Conservation (phyloP, 1,139 yeast genomes). For the Protomyces macrosporus region DNA sequence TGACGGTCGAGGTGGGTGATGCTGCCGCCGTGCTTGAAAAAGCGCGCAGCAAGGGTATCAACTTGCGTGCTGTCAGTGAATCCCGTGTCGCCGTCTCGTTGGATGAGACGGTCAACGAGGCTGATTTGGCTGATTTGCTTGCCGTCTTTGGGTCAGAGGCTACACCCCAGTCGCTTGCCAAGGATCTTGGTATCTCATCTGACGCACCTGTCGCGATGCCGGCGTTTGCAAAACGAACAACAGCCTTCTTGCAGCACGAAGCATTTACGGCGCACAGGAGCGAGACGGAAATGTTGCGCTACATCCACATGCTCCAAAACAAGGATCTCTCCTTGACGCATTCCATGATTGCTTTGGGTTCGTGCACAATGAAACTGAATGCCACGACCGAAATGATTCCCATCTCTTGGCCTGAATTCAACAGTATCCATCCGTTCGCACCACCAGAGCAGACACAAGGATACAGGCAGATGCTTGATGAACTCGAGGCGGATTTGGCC, state of each 20-base stretch:
- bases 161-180: conserved; percentile 34
- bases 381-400: conserved; percentile 94
- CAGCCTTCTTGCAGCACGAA: conserved; percentile 59
- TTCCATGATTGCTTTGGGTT: conserved; percentile 95
- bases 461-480: conserved; percentile 64
- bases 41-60: conserved; percentile 65
- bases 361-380: conserved; percentile 96
- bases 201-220: conserved; percentile 44
- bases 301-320: conserved; percentile 75
- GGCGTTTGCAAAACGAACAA: conserved; percentile 53
- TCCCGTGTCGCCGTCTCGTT: conserved; percentile 64
- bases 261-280: conserved; percentile 87
- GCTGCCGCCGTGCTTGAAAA: conserved; percentile 53
- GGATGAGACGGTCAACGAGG: conserved; percentile 74
- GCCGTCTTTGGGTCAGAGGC: conserved; percentile 34
- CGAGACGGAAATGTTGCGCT: conserved; percentile 90
- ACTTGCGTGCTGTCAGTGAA: conserved; percentile 64
- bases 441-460: conserved; percentile 85
- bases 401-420: conserved; percentile 89
- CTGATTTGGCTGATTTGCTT: conserved; percentile 57
- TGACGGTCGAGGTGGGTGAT: conserved; percentile 55
- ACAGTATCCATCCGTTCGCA: conserved; percentile 83
- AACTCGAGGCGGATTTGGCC: conserved; percentile 77
- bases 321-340: conserved; percentile 90
- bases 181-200: conserved; percentile 36